These are phyloP conservation scores for Martensiomyces pterosporus DNA, from an alignment of 192 early-diverging fungal genomes.

Conservation along the genomic window DNA sequence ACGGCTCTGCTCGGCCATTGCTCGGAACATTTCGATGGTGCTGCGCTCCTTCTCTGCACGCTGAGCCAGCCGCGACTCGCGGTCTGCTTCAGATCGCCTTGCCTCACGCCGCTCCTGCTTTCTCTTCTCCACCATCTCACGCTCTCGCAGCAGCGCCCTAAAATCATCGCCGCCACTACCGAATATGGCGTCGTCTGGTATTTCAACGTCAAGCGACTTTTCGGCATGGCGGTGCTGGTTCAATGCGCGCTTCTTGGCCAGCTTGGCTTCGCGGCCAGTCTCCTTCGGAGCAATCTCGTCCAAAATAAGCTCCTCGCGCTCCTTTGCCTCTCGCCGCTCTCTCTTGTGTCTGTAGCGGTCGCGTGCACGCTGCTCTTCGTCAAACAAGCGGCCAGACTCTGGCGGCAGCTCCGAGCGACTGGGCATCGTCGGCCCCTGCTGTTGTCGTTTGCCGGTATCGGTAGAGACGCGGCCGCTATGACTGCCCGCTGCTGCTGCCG, in stretches of 20 bases:
- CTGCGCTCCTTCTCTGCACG: slow-evolving; percentile 64
- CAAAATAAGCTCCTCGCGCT: slow-evolving; percentile 36
- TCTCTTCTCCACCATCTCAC: slow-evolving; percentile 44
- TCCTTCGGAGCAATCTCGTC: slow-evolving; percentile 50
- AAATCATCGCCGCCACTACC: slow-evolving; percentile 45
- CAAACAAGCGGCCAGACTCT: slow-evolving; percentile 8
- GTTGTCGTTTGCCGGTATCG: no score
- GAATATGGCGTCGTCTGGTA: slow-evolving; percentile 35
- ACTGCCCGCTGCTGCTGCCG: neutral
- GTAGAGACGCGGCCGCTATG: neutral
- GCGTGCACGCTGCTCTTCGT: slow-evolving; percentile 29
- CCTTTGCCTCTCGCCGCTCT: slow-evolving; percentile 20
- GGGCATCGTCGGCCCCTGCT: slow-evolving; percentile 10
- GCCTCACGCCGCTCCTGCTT: slow-evolving; percentile 18
- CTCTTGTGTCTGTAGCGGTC: slow-evolving; percentile 17
- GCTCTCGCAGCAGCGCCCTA: slow-evolving; percentile 25
- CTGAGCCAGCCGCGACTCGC: slow-evolving; percentile 32
- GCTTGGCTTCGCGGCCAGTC: slow-evolving; percentile 39
- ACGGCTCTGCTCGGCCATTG: slow-evolving; percentile 61
- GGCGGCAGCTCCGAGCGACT: neutral
- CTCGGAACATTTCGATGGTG: slow-evolving; percentile 66
- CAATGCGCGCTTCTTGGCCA: slow-evolving; percentile 31
- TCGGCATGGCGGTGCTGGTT: slow-evolving; percentile 24
- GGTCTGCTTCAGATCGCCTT: no score
- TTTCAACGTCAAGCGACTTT: slow-evolving; percentile 20